Conservation (phyloP, 805 yeast species). For the Cyberlindnera lachancei region DNA sequence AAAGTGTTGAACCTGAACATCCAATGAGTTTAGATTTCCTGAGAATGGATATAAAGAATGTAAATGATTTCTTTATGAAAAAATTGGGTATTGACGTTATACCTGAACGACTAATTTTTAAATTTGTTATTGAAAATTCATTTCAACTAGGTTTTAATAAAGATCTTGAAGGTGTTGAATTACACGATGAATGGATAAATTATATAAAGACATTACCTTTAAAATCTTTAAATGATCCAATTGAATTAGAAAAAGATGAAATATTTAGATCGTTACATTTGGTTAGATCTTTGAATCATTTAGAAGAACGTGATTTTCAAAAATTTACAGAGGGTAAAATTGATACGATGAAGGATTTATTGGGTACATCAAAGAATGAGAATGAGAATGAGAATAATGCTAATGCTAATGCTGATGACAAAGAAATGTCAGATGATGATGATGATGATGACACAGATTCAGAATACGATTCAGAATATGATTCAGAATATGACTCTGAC, state of each 20-base stretch:
- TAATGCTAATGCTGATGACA: conserved; percentile 22
- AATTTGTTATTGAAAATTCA: conserved; percentile 54
- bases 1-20: conserved; percentile 95
- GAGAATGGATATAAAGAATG: conserved; percentile 95
- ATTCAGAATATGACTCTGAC: conserved; percentile 26
- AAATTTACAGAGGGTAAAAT: conserved; percentile 75
- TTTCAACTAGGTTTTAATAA: conserved; percentile 31
- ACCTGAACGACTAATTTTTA: conserved; percentile 76
- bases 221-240: conserved; percentile 41
- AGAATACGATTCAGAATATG: conserved; percentile 26
- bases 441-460: conserved; percentile 21
- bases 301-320: conserved; percentile 85
- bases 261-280: conserved; percentile 76
- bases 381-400: conserved; percentile 25
- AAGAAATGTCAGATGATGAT: conserved; percentile 17
- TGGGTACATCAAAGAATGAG: too few relatives aligned
- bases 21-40: conserved; percentile 93
- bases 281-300: conserved; percentile 70
- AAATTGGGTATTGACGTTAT: conserved; percentile 70
- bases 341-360: conserved; percentile 62
- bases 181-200: conserved; percentile 30
- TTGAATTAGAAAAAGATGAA: conserved; percentile 69
- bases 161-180: too few relatives aligned
- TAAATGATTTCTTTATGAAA: conserved; percentile 76
- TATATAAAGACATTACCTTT: conserved; percentile 48